Evolutionary conservation across 192 early-diverging fungal genomes (phyloP), one percentile per base, ranked within the genome.

Genomic region (Spizellomyces punctatus): DNA sequence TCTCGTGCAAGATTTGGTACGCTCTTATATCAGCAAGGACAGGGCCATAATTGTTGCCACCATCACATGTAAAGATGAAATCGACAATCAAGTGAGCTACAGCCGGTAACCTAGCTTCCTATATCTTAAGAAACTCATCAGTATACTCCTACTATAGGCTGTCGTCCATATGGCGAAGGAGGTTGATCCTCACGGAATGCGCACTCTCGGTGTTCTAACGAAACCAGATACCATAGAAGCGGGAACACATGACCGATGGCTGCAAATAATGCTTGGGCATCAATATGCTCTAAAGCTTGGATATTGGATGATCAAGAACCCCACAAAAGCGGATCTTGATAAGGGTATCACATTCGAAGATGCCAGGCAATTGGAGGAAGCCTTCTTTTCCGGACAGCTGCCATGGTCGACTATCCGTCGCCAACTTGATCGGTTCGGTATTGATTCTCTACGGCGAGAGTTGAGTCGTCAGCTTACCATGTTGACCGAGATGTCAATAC

Each of bases 151-250:
- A 36, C 27, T 36, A 36, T 36, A 36, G 75, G 85, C 79, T 14
- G 79, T 87, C 27, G 70, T 86, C 8, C 72, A 73, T 58, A 71
- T 81, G 64, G 79, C 85, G 22, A 80, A 77, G 46, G 77, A 88
- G 47, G 82, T 86, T 6, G 86, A 88, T 73, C 76, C 78, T 2
- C 27, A 62, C n/a, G 86, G 86, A 22, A 57, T 56, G 50, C 66
- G 86, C 21, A 88, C 86, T 10, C 76, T 88, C 14, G 86, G 84
- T n/a, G 86, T 88, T 41, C 66, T 88, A 27, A 88, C 86, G 17
- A 88, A 88, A 67, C 85, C 86, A 22, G 86, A 88, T 63, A 85
- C 82, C 10, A 86, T 88, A 27, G 86, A 88, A 64, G 45, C 68
- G 6, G 86, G 77, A 12, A 83, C 79, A 6, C 80, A 85, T 57